Conservation (phyloP, 2,329 filamentous ascomycete genomes). For the Colletotrichum liriopes region DNA sequence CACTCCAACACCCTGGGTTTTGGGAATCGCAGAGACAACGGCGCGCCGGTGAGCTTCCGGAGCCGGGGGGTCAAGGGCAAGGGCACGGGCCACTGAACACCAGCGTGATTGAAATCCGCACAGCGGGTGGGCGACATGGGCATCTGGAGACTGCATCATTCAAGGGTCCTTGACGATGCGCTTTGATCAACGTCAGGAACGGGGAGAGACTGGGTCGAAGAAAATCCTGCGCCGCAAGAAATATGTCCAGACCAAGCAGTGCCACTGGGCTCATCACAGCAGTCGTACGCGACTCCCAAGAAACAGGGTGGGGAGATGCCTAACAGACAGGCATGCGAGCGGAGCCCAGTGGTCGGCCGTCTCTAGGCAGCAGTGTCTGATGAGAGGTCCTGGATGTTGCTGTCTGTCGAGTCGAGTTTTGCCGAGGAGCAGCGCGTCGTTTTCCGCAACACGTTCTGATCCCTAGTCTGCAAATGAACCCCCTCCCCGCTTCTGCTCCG, state of each 20-base stretch:
- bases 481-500: neutral
- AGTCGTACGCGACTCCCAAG: neutral
- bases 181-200: neutral
- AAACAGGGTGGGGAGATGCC: neutral
- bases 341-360: neutral
- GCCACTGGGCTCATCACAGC: neutral
- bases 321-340: neutral
- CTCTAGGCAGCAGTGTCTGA: slow-evolving; percentile 8
- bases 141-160: no score
- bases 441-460: neutral
- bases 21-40: slow-evolving; percentile 6
- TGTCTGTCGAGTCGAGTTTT: neutral
- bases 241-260: slow-evolving; percentile 1
- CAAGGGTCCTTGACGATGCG: no score
- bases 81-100: neutral
- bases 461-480: neutral
- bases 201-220: neutral
- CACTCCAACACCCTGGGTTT: slow-evolving; percentile 8
- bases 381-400: neutral
- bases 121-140: no score
- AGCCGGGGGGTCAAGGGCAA: neutral
- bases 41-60: neutral
- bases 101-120: no score
- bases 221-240: neutral
- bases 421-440: slow-evolving; percentile 2